phyloP scores from a whole-genome alignment of 139 green algal species.

The Coelastrella sp. region DNA sequence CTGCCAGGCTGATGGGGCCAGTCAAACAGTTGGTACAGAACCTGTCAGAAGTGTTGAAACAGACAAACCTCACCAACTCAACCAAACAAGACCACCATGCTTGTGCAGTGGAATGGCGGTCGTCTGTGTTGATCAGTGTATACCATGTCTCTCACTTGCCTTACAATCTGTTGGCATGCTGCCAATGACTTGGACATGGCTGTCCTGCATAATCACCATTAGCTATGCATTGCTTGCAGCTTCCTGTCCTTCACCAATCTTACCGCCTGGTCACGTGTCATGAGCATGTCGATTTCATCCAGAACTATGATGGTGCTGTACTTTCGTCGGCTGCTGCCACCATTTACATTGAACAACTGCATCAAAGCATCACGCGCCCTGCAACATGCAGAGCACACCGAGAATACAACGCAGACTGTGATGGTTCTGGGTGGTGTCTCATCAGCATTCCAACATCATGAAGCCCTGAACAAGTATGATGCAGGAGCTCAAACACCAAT shows the following conservation, averaged over 20 bases:
- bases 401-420: neutral
- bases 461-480: too few species aligned
- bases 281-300: constrained; percentile 97
- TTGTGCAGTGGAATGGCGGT: too few species aligned
- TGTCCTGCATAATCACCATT: too few species aligned
- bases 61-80: neutral
- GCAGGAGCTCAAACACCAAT: too few species aligned
- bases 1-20: constrained; percentile 82
- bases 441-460: too few species aligned
- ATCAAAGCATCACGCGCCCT: constrained; percentile 72
- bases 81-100: too few species aligned
- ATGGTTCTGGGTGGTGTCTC: too few species aligned
- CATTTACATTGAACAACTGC: constrained; percentile 65
- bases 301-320: constrained; percentile 82
- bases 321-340: constrained; percentile 29
- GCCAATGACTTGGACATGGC: too few species aligned
- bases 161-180: too few species aligned
- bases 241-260: neutral
- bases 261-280: constrained; percentile 89
- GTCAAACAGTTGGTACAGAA: constrained; percentile 99
- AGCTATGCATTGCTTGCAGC: too few species aligned
- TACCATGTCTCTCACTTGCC: too few species aligned
- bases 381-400: neutral
- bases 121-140: too few species aligned
- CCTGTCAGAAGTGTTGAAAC: constrained; percentile 48